Evolutionary conservation across 148 eudicot genomes (phyloP).

Genomic region (Camellia lanceoleosa): DNA sequence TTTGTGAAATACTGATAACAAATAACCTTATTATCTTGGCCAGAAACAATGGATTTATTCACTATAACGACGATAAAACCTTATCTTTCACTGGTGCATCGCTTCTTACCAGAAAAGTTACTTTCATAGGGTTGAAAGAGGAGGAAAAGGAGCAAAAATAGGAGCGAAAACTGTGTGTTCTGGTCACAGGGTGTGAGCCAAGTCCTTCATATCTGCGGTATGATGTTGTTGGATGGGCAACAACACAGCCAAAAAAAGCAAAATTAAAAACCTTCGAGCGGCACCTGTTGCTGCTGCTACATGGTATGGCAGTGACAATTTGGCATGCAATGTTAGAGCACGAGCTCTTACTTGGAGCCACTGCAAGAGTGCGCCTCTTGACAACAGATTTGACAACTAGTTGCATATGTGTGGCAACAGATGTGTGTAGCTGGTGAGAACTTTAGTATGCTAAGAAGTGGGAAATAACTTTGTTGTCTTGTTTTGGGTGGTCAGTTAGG

Average conservation of each 20-base stretch:
- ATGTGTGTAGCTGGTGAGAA: not conserved
- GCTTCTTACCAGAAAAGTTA: not conserved
- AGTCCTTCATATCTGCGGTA: not conserved
- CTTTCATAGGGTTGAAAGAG: not conserved
- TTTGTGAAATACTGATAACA: not conserved
- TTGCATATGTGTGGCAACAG: not conserved
- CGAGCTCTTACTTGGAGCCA: not conserved
- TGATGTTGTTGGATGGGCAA: not conserved
- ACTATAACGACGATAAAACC: not conserved
- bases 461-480: not conserved
- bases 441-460: not conserved
- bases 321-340: not conserved
- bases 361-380: not conserved
- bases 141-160: not conserved
- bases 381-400: not conserved
- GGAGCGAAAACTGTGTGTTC: not conserved
- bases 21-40: not conserved
- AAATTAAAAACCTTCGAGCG: not conserved
- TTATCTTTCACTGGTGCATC: not conserved
- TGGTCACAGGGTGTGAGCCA: not conserved
- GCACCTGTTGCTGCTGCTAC: not conserved
- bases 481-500: not conserved
- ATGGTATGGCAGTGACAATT: not conserved
- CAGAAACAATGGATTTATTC: not conserved
- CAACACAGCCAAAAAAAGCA: not conserved